Evolutionary conservation across 2,329 filamentous ascomycete genomes (phyloP).

Genomic region (Paecilomyces variotii): DNA sequence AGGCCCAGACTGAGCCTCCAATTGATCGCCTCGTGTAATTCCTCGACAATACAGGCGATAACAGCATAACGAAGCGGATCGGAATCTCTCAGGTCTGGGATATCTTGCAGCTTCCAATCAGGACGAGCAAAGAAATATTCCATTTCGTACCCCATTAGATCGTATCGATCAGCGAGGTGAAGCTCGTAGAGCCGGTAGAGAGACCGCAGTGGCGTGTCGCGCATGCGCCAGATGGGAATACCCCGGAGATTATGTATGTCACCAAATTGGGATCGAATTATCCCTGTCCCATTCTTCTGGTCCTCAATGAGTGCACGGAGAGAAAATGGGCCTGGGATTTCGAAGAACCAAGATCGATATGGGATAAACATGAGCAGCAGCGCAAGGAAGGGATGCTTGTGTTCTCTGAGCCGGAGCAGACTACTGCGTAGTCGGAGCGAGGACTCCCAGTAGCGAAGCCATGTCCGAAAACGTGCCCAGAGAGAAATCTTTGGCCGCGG

Average conservation of each 20-base stretch:
- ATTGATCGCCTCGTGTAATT: slow-evolving; percentile 16
- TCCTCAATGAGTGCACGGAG: slow-evolving; percentile 9
- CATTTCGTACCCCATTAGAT: slow-evolving; percentile 13
- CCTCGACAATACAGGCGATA: slow-evolving; percentile 17
- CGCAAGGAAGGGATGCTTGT: slow-evolving; percentile 11
- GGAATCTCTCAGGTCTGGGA: slow-evolving; percentile 16
- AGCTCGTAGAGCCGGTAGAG: slow-evolving; percentile 22
- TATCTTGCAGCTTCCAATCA: slow-evolving; percentile 12
- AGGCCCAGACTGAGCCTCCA: slow-evolving; percentile 19
- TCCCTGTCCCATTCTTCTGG: slow-evolving; percentile 4
- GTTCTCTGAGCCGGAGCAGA: slow-evolving; percentile 12
- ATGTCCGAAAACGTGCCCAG: slow-evolving; percentile 6
- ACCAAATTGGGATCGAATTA: neutral
- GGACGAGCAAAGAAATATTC: slow-evolving; percentile 18
- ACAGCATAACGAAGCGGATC: slow-evolving; percentile 23
- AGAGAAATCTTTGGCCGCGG: slow-evolving; percentile 6
- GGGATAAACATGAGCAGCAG: slow-evolving; percentile 16
- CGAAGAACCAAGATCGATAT: slow-evolving; percentile 17
- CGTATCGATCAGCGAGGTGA: slow-evolving; percentile 11
- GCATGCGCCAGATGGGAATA: slow-evolving; percentile 18
- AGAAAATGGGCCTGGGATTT: slow-evolving; percentile 13
- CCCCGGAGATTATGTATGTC: slow-evolving; percentile 17
- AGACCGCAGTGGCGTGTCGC: slow-evolving; percentile 21
- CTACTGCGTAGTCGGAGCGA: slow-evolving; percentile 15
- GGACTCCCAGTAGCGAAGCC: slow-evolving; percentile 9